phyloP scores from a whole-genome alignment of 192 early-diverging fungal species.

The Linnemannia exigua region DNA sequence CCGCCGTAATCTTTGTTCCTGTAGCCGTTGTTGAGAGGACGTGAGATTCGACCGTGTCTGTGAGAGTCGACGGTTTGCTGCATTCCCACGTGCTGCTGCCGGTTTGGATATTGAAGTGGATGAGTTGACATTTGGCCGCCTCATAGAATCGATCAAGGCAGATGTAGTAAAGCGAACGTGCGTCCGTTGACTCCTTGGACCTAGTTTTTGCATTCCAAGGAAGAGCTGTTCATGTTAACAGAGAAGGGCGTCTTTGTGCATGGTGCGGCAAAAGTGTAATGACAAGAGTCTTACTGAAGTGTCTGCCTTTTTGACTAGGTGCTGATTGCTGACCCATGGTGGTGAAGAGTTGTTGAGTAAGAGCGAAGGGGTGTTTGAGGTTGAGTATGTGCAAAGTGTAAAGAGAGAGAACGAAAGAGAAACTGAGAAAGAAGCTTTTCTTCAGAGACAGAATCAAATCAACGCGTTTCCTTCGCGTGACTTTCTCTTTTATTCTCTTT shows the following conservation, averaged over 20 bases:
- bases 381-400: background rate
- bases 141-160: background rate
- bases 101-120: background rate
- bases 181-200: background rate
- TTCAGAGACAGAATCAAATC: background rate
- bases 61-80: background rate
- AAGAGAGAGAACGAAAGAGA: background rate
- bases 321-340: background rate
- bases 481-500: background rate
- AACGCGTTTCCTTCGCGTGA: no score
- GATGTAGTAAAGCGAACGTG: background rate
- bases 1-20: background rate
- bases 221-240: background rate
- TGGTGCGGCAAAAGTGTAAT: background rate
- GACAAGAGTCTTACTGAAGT: background rate
- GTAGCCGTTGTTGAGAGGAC: background rate
- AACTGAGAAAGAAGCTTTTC: background rate
- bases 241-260: background rate
- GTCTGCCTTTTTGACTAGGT: background rate
- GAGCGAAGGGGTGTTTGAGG: background rate
- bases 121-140: background rate
- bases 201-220: background rate
- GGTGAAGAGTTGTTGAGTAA: background rate
- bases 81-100: background rate
- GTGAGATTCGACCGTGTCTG: background rate